Percentiles rank a stretch among this genome's conserved stretches.
Evolutionary conservation across 257 asterid genomes (phyloP).

Genomic region (Haberlea rhodopensis): DNA sequence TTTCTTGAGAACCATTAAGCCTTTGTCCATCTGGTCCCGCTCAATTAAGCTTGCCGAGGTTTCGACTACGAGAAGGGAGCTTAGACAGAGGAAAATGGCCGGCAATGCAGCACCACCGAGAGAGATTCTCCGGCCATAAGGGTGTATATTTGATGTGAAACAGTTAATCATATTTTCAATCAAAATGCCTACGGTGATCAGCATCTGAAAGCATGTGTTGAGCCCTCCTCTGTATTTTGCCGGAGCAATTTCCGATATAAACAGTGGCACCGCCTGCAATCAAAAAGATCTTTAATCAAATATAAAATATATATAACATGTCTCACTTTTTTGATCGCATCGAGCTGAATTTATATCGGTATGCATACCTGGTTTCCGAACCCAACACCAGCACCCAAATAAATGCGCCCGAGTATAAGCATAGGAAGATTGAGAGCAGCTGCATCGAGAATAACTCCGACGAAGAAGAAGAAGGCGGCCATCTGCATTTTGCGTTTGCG

Average conservation of each 20-base stretch:
- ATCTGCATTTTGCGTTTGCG: constrained; percentile 38
- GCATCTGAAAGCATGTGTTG: constrained; percentile 37
- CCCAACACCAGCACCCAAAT: too few species aligned
- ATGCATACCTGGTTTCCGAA: constrained; percentile 42
- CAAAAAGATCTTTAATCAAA: too few species aligned
- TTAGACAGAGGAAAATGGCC: too few species aligned
- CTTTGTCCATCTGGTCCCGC: constrained; percentile 33
- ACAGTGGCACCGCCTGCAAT: constrained; percentile 47
- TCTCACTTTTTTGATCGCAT: too few species aligned
- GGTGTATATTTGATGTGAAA: constrained; percentile 23
- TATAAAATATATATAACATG: not conserved
- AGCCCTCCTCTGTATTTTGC: constrained; percentile 41
- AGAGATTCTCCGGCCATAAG: constrained; percentile 43
- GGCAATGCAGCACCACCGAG: too few species aligned
- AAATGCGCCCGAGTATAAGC: constrained; percentile 39
- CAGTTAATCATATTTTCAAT: constrained; percentile 35
- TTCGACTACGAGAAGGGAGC: constrained; percentile 39
- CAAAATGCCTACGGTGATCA: constrained; percentile 39
- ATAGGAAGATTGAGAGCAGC: constrained; percentile 23
- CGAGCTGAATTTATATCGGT: too few species aligned
- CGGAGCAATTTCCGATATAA: constrained; percentile 49
- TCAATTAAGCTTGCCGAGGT: constrained; percentile 51
- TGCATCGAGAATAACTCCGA: constrained; percentile 23
- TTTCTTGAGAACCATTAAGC: constrained; percentile 24
- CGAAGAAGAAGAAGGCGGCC: constrained; percentile 31